Evolutionary conservation across 345 rosid species (phyloP), one percentile per base, ranked within the genome.

Genomic region (Gossypium thurberi): DNA sequence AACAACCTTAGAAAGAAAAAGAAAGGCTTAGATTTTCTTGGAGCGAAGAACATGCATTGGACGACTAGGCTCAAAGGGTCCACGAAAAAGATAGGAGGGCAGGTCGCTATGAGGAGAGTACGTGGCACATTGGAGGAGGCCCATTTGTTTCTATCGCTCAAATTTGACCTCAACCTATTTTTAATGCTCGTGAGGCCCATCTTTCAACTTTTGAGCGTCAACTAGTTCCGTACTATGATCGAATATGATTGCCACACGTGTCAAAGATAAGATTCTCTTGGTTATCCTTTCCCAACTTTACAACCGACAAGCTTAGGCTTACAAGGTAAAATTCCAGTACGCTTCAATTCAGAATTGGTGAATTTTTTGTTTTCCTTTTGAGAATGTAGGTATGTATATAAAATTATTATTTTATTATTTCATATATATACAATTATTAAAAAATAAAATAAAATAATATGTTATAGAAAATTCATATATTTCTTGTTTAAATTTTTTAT

Each of bases 191-290:
- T 20, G 9, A 3, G 5, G 46, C 46, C 47, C n/a, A 13, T 13
- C 71, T 53, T 43, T 66, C 46, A 51, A 28, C 72, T 55, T 56
- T 65, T 25, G 6, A n/a, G 73, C 12, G n/a, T 52, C 25, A 33
- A 73, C 46, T 52, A 33, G 25, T 23, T 52, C 26, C 70, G 76
- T 64, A 64, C 76, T 15, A 53, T 25, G 53, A 14, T 8, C 25
- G 2, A 23, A 25, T 12, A 8, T 25, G 1, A 47, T 15, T 28
- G 8, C 20, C 70, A 23, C 70, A 76, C 40, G 74, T 69, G 78
- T 60, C 52, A 9, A 8, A 21, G 62, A 69, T 69, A 76, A 51
- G 64, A 47, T 50, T 11, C 53, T 1, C 20, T 51, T 17, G 25
- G 69, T 63, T 11, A 47, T 69, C 64, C 46, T 51, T 60, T 9